Evolutionary conservation across 2,329 filamentous ascomycete genomes (phyloP), one percentile per base, ranked within the genome.

Genomic region (Microsporum ferrugineum): DNA sequence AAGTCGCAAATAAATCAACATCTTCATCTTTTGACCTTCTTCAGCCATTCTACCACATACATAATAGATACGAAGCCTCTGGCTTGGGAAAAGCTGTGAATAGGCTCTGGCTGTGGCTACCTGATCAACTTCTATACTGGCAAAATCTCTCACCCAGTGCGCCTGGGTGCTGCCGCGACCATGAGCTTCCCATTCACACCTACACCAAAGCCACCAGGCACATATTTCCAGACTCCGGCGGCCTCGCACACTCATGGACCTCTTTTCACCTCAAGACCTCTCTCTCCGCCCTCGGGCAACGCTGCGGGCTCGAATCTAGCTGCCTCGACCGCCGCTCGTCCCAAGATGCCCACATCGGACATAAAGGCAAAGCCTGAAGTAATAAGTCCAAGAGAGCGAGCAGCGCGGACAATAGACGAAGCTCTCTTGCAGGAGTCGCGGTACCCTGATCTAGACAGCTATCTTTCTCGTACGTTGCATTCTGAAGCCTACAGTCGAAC

Each of bases 391-490:
- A 82, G 95, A 63, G 82, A 88, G 66, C 88, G 89, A 73, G 94
- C 90, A 23, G 89, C 91, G 55, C 82, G 81, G 65, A 91, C 88
- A 23, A 87, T 99, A 72, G 95, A 95, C 73, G 82, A 85, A 65
- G 86, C 88, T 51, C 77, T 97, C 51, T 80, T 84, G 62, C 79
- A 82, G 62, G 92, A 97, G 70, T 84, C 86, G 68, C 84, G 84
- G 70, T 99, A 90, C 70, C 91, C 91, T 5, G 89, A 95, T 65
- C 78, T 99, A 17, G 92, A 97, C 72, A 88, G 84, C 62, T 96
- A 96, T 76, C 85, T 95, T 68, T 84, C 86, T 75, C 89, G 91
- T 94, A 80, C 80, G 89, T 82, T 57, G 60, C 43, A n/a, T 47
- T 49, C 12, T 31, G 59, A 8, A 27, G 31, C 14, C 29, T 33